phyloP scores from a whole-genome alignment of 192 early-diverging fungal species.

The Irineochytrium annulatum region DNA sequence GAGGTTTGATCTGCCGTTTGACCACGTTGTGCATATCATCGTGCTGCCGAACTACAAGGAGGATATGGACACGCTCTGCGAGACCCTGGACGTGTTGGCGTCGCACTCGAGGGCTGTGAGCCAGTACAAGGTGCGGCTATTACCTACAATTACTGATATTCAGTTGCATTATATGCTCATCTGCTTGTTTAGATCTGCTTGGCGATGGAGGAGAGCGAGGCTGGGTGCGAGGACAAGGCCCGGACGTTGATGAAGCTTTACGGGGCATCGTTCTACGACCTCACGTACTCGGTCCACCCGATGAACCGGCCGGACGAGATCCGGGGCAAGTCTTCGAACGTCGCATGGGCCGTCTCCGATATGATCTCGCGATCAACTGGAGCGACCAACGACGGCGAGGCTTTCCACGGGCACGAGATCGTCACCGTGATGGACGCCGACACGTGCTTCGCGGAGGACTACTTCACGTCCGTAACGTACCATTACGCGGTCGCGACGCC shows the following conservation, averaged over 20 bases:
- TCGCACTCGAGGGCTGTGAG: conserved; percentile 47
- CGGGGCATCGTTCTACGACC: conserved; percentile 57
- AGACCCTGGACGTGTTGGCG: conserved; percentile 66
- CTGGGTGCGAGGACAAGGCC: conserved; percentile 54
- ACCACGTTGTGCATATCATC: conserved; percentile 59
- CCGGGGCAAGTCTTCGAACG: conserved; percentile 70
- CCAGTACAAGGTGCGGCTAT: conserved; percentile 46
- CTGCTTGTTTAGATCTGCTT: conserved; percentile 51
- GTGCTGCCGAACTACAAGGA: conserved; percentile 74
- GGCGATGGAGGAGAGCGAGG: conserved; percentile 72
- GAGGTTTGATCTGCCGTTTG: conserved; percentile 51
- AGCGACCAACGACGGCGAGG: neutral
- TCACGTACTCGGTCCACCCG: conserved; percentile 69
- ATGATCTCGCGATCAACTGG: conserved; percentile 28
- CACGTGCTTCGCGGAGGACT: conserved; percentile 68
- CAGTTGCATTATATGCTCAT: neutral
- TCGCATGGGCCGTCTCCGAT: conserved; percentile 58
- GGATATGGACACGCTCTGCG: conserved; percentile 59
- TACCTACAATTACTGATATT: neutral
- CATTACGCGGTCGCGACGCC: conserved; percentile 43
- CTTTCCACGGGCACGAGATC: conserved; percentile 50
- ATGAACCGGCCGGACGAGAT: conserved; percentile 60
- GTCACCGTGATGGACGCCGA: conserved; percentile 74
- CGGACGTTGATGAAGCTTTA: conserved; percentile 49
- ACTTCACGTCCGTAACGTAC: conserved; percentile 51